Base-by-base conservation (phyloP, 768 basidiomycete species). In the Auricularia heimuer region DNA sequence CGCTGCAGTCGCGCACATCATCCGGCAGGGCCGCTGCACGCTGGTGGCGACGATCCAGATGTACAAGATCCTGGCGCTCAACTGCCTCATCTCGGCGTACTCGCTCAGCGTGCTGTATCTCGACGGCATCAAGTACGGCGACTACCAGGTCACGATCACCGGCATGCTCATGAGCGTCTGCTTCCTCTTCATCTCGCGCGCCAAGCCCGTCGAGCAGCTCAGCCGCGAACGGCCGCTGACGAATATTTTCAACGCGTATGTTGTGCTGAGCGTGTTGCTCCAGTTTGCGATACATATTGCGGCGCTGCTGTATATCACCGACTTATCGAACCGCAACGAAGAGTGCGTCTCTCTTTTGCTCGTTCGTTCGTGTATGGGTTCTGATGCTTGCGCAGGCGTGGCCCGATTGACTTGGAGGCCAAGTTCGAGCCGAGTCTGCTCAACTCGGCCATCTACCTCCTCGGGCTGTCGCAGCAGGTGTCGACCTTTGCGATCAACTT, bases 401-500 rank as follows among this genome's bases (percentile, higher is more conserved):
- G 90, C 2, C 78, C 80, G 1, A 90, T 98, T 66, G 94, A 98
- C 73, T 79, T 99, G 44, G 96, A 98, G 63, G 96, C 95, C 63
- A 95, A 97, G 73, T 99, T 97, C 70, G 92, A 94, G 73, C 96
- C 97, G 0, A 92, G 87, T 68, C 78, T 99, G 61, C 80, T 99
- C 65, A 99, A 98, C 79, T 96, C 95, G 2, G 93, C 94, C 51
- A 96, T 99, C 71, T 99, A 95, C 77, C 85, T 98, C 35, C 82
- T 99, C 62, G 90, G 95, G 63, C 82, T 98, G 44, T 95, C 92
- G 2, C 96, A 99, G 74, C 97, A 99, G 75, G 96, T 99, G 1
- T 98, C 96, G 6, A 98, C 97, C 0, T 98, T 99, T 71, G 88
- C 94, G 3, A 94, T 98, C 78, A 99, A 99, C 79, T 99, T 95